phyloP scores from a whole-genome alignment of 2,329 filamentous ascomycete genomes.

The Scedosporium apiospermum region DNA sequence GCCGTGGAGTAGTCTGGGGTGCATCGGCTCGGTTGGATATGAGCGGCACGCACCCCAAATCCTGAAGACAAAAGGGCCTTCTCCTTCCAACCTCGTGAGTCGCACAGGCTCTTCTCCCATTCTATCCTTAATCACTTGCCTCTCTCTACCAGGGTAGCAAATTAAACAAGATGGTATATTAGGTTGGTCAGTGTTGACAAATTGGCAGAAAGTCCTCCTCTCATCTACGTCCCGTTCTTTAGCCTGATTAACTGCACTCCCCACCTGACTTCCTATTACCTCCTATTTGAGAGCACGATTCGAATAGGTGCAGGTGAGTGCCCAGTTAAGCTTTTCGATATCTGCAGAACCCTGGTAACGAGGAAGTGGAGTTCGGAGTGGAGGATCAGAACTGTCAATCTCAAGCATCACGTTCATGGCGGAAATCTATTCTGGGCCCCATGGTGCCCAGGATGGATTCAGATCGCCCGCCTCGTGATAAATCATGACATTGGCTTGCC shows the following conservation, averaged over 20 bases:
- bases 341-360: neutral
- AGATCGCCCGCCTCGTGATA: neutral
- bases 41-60: neutral
- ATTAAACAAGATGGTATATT: neutral
- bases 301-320: neutral
- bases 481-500: neutral
- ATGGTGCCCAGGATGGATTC: neutral
- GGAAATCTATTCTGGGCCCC: neutral
- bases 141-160: neutral
- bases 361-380: neutral
- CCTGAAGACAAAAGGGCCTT: neutral
- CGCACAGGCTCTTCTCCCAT: neutral
- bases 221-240: neutral
- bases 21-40: neutral
- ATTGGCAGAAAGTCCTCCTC: neutral
- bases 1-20: neutral
- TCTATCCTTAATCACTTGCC: neutral
- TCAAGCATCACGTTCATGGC: neutral
- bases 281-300: neutral
- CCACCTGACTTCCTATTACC: neutral
- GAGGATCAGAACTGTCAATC: neutral
- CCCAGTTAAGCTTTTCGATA: neutral
- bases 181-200: constrained; percentile 2
- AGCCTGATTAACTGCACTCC: constrained; percentile 5
- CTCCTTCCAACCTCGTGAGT: neutral